These are phyloP conservation scores for Leishmania major DNA, from an alignment of 208 protist species.

Conservation along the genomic window DNA sequence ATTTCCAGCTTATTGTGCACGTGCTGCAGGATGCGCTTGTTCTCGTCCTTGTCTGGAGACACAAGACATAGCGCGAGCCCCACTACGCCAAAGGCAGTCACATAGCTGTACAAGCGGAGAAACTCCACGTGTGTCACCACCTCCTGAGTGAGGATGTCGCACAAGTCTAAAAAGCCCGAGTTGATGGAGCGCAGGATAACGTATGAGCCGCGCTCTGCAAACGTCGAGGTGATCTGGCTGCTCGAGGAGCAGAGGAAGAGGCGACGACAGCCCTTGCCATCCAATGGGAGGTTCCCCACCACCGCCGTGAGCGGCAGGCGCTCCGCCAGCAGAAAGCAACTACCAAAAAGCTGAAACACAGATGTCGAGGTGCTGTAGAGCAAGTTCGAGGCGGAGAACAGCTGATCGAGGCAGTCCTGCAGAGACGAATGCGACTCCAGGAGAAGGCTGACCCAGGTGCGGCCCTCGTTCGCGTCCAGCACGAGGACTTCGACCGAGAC, in stretches of 20 bases:
- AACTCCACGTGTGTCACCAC: constrained; percentile 83
- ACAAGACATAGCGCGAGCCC: constrained; percentile 67
- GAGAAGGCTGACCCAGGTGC: constrained; percentile 39
- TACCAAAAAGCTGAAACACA: constrained; percentile 79
- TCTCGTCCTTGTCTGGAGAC: constrained; percentile 54
- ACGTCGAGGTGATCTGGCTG: constrained; percentile 59
- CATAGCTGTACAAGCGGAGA: constrained; percentile 65
- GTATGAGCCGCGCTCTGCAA: constrained; percentile 64
- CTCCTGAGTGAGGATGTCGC: constrained; percentile 75
- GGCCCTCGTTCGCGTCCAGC: constrained; percentile 34
- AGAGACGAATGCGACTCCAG: constrained; percentile 34
- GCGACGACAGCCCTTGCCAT: constrained; percentile 41
- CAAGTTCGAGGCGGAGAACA: constrained; percentile 52
- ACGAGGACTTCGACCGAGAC: constrained; percentile 48
- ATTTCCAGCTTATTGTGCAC: constrained; percentile 69
- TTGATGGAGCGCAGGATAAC: constrained; percentile 77
- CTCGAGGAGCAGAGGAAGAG: constrained; percentile 63
- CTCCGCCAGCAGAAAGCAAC: constrained; percentile 55
- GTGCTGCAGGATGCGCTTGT: constrained; percentile 46
- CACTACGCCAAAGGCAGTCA: constrained; percentile 66
- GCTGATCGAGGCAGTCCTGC: constrained; percentile 42
- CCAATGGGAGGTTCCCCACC: constrained; percentile 45
- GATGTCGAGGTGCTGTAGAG: constrained; percentile 46
- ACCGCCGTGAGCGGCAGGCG: constrained; percentile 34
- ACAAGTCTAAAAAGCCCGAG: constrained; percentile 64